Evolutionary conservation across 31 red algal genomes (phyloP).

Genomic region (Asparagopsis taxiformis): DNA sequence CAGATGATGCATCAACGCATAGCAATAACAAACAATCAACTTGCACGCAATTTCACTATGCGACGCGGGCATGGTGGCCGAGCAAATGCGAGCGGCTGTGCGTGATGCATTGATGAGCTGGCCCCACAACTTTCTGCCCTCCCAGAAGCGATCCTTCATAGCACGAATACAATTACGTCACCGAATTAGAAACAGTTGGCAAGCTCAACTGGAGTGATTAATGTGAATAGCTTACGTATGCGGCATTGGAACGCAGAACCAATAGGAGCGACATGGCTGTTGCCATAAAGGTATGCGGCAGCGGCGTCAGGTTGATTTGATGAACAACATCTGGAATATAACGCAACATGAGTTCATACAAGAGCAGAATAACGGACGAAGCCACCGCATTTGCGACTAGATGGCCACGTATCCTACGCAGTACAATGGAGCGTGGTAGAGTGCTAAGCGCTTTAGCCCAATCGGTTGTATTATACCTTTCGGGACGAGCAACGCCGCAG

Average conservation of each 20-base stretch:
- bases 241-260: conserved; percentile 43
- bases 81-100: conserved; percentile 6
- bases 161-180: no score
- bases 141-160: conserved; percentile 73
- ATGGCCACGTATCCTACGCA: conserved; percentile 35
- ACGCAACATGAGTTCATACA: neutral
- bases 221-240: conserved; percentile 22
- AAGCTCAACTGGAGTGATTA: no score
- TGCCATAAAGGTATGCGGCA: conserved; percentile 59
- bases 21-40: conserved; percentile 1
- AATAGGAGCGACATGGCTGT: conserved; percentile 48
- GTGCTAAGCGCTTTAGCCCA: conserved; percentile 25
- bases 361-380: neutral
- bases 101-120: conserved; percentile 24
- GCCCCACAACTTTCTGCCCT: conserved; percentile 53
- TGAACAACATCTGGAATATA: conserved; percentile 14
- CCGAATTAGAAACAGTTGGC: no score
- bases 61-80: neutral
- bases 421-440: conserved; percentile 33
- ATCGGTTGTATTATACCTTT: conserved; percentile 42
- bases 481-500: conserved; percentile 13
- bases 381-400: conserved; percentile 8
- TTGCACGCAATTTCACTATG: neutral
- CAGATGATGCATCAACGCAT: conserved; percentile 25
- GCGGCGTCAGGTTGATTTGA: conserved; percentile 11